These are phyloP conservation scores for Dryadomyces sulphureus DNA, from an alignment of 2,329 filamentous ascomycete species.

Conservation along the genomic window DNA sequence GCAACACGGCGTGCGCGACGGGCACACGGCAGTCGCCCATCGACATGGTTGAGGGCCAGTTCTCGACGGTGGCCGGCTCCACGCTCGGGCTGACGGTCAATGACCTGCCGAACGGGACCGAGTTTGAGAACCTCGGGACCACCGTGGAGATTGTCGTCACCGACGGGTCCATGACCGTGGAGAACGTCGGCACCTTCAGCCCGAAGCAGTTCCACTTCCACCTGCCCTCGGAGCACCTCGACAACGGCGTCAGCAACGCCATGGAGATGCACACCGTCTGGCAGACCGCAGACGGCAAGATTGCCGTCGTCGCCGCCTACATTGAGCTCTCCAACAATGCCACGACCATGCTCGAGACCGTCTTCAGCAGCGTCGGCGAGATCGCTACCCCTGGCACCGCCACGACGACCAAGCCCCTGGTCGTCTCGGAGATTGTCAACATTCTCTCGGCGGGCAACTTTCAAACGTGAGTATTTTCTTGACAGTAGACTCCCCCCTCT, in stretches of 20 bases:
- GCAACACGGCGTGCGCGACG: slow-evolving; percentile 33
- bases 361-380: slow-evolving; percentile 25
- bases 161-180: slow-evolving; percentile 21
- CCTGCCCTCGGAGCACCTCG: slow-evolving; percentile 29
- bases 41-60: slow-evolving; percentile 27
- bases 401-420: slow-evolving; percentile 24
- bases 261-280: slow-evolving; percentile 49
- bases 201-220: slow-evolving; percentile 36
- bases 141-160: slow-evolving; percentile 41
- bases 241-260: slow-evolving; percentile 21
- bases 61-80: slow-evolving; percentile 17
- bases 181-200: slow-evolving; percentile 19
- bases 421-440: slow-evolving; percentile 27
- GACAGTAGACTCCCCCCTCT: neutral
- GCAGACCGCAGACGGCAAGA: slow-evolving; percentile 23
- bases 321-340: slow-evolving; percentile 16
- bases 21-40: slow-evolving; percentile 44
- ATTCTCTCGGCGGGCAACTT: slow-evolving; percentile 22
- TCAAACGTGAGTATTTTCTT: slow-evolving; percentile 18
- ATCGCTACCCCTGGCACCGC: slow-evolving; percentile 27
- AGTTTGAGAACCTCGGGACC: slow-evolving; percentile 42
- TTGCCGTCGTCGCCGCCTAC: slow-evolving; percentile 29
- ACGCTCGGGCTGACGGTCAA: slow-evolving; percentile 25
- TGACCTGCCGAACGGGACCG: slow-evolving; percentile 24
- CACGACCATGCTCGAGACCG: slow-evolving; percentile 23